A percentile compares a stretch with the other conserved stretches of the same genome.
Evolutionary conservation across 768 basidiomycete genomes (phyloP).

Genomic region (Podaxis pistillaris): DNA sequence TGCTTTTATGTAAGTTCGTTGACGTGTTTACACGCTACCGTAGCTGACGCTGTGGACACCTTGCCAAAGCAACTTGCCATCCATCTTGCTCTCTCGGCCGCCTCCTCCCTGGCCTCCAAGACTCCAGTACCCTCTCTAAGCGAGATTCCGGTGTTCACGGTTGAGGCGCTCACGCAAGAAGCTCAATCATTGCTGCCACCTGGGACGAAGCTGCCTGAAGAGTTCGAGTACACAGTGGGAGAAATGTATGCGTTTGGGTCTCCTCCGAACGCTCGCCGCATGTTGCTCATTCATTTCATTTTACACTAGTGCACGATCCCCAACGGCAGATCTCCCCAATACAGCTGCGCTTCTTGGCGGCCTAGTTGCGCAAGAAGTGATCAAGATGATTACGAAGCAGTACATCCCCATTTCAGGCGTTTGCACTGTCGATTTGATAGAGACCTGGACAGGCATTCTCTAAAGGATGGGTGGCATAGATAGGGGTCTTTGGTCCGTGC

Average conservation of each 20-base stretch:
- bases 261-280: neutral
- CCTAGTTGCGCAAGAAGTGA: constrained; percentile 91
- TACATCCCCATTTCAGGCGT: constrained; percentile 89
- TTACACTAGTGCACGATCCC: constrained; percentile 63
- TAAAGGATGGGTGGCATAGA: constrained; percentile 13
- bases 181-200: constrained; percentile 51
- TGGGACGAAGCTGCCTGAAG: constrained; percentile 49
- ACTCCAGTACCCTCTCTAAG: constrained; percentile 22
- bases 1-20: constrained; percentile 8
- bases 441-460: constrained; percentile 69
- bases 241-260: constrained; percentile 63
- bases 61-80: constrained; percentile 59
- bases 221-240: constrained; percentile 59
- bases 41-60: constrained; percentile 40
- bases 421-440: constrained; percentile 81
- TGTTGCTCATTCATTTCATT: constrained; percentile 17
- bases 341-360: constrained; percentile 94
- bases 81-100: constrained; percentile 73
- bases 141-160: constrained; percentile 34
- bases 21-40: neutral
- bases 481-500: neutral
- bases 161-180: constrained; percentile 51
- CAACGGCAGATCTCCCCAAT: constrained; percentile 86
- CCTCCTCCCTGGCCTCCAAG: constrained; percentile 34
- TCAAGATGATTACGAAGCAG: constrained; percentile 96